Evolutionary conservation across 2,329 filamentous ascomycete species (phyloP).

Genomic region (Sarocladium kiliense): DNA sequence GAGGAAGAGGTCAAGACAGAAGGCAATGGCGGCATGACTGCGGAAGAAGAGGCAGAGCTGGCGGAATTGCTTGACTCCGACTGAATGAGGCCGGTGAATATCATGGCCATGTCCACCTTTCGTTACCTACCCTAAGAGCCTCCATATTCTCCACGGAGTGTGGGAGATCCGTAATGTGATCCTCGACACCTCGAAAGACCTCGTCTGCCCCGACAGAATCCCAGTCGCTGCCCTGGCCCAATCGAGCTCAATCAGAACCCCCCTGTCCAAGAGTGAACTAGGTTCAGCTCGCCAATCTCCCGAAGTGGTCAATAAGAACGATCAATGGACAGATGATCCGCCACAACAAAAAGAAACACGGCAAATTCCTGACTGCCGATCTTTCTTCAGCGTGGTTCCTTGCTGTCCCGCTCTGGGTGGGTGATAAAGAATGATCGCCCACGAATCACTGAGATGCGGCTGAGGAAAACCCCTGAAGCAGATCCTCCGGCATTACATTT

Average conservation of each 20-base stretch:
- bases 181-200: background rate
- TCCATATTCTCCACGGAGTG: too few species aligned
- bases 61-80: conserved; percentile 79
- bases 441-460: background rate
- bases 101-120: background rate
- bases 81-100: conserved; percentile 19
- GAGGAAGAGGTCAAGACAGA: conserved; percentile 40
- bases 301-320: background rate
- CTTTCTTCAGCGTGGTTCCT: background rate
- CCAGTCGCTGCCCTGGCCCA: background rate
- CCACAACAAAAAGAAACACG: background rate
- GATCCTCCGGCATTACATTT: background rate
- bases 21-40: conserved; percentile 58
- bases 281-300: conserved; percentile 2
- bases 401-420: too few species aligned
- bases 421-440: background rate
- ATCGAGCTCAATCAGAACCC: background rate
- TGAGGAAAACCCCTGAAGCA: conserved; percentile 1
- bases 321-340: background rate
- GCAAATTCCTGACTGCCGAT: background rate
- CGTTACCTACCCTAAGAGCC: background rate
- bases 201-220: background rate
- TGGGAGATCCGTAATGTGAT: too few species aligned
- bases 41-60: conserved; percentile 88
- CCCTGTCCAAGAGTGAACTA: background rate